Evolutionary conservation across 352 stramenopile species (phyloP), one percentile per base, ranked within the genome.

Genomic region (Globisporangium viniferum): DNA sequence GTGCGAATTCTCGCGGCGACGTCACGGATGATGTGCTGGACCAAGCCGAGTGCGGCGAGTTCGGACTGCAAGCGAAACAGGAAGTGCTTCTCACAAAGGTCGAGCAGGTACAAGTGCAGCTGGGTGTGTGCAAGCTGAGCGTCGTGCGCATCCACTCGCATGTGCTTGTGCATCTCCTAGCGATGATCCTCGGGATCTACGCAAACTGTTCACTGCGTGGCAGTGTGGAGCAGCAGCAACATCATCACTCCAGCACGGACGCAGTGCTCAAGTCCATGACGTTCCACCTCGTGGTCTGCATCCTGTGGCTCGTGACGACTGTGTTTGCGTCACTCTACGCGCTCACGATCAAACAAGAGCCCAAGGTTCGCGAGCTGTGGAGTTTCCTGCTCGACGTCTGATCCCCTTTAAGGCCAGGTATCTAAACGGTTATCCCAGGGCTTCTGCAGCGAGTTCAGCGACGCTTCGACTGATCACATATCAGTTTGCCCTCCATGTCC

Each of bases 31-130:
- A 89, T 12, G 68, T 89, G 8, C 67, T 92, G 18, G 74, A 82
- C 22, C 78, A 89, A 20, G 84, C 84, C 0, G 81, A 92, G 31
- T 73, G 80, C 12, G 84, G 84, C 7, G 81, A 92, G 59, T 90
- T 92, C 41, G 81, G 84, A 0, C 73, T 92, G 6, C 82, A 88
- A 72, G 84, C 81, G n/a, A 86, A 89, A 54, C 73, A 67, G 9
- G 84, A 89, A 65, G 81, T 81, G 36, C 67, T 88, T 15, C 67
- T 75, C 56, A 79, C 75, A 1, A 80, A 83, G 12, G 80, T 92
- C 24, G 84, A 89, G 70, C 78, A 79, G 36, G 73, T 77, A 18
- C 84, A 90, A 36, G 72, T 79, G 7, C 69, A 92, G 35, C 68
- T 90, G 4, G 84, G 84, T 0, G 60, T 90, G 18, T 87, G 72